Evolutionary conservation across 352 stramenopile genomes (phyloP).

Genomic region (Plasmopara viticola): DNA sequence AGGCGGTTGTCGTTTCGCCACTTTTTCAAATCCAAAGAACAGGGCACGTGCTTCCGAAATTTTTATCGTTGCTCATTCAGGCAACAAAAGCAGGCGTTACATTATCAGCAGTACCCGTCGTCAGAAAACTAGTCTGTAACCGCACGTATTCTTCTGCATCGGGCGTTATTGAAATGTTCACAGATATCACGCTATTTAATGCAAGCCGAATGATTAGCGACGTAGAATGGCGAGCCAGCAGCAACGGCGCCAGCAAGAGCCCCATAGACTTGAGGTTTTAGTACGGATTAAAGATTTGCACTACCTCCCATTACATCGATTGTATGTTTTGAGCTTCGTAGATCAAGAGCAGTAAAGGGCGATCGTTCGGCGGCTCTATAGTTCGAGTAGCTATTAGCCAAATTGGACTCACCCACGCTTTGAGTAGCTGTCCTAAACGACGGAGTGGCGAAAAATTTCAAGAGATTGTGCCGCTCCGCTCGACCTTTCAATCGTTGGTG

Average conservation of each 20-base stretch:
- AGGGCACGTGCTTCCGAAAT: too few species aligned
- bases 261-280: too few species aligned
- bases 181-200: conserved; percentile 7
- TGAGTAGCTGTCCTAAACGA: conserved; percentile 10
- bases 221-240: too few species aligned
- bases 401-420: too few species aligned
- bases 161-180: conserved; percentile 12
- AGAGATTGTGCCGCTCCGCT: neutral
- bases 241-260: too few species aligned
- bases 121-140: conserved; percentile 5
- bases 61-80: neutral
- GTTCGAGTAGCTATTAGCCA: conserved; percentile 10
- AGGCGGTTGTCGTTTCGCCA: too few species aligned
- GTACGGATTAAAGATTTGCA: too few species aligned
- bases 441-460: neutral
- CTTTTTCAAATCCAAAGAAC: too few species aligned
- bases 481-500: conserved; percentile 4
- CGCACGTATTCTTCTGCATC: conserved; percentile 11
- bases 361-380: conserved; percentile 5
- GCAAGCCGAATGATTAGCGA: too few species aligned
- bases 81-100: conserved; percentile 7
- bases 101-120: neutral
- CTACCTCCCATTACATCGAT: too few species aligned
- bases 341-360: too few species aligned
- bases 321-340: too few species aligned